Conservation (phyloP, 805 yeast genomes). For the Spathaspora hagerdaliae region DNA sequence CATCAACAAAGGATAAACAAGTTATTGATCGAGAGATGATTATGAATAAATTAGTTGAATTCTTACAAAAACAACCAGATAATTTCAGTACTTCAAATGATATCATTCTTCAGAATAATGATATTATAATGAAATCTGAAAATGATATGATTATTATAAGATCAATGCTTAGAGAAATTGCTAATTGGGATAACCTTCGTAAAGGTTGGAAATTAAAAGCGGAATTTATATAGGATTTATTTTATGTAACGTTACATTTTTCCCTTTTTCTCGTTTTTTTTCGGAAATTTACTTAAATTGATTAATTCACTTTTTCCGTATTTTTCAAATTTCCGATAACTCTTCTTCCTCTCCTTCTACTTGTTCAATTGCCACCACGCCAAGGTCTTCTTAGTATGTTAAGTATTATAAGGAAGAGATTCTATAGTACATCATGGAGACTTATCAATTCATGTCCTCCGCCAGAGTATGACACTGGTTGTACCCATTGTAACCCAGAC, state of each 20-base stretch:
- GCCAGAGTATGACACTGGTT: slow-evolving; percentile 55
- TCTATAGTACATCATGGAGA: slow-evolving; percentile 6
- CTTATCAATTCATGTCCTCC: slow-evolving; percentile 38
- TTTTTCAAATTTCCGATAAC: no score
- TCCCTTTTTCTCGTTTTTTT: background rate
- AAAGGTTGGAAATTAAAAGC: slow-evolving; percentile 66
- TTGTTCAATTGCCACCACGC: background rate
- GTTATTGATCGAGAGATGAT: slow-evolving; percentile 17
- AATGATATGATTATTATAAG: slow-evolving; percentile 59
- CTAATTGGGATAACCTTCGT: slow-evolving; percentile 56
- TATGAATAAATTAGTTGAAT: slow-evolving; percentile 37
- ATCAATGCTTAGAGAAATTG: slow-evolving; percentile 63
- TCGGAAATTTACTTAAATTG: background rate
- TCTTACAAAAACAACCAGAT: slow-evolving; percentile 30
- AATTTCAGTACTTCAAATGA: slow-evolving; percentile 47
- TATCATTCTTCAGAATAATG: slow-evolving; percentile 35
- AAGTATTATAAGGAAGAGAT: slow-evolving; percentile 1
- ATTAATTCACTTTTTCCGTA: no score
- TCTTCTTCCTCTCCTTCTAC: background rate
- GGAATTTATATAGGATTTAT: slow-evolving; percentile 25
- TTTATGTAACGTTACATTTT: background rate
- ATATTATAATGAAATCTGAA: slow-evolving; percentile 24
- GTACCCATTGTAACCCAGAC: slow-evolving; percentile 47
- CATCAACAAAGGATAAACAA: slow-evolving; percentile 6
- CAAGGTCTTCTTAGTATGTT: background rate